phyloP scores from a whole-genome alignment of 2,329 filamentous ascomycete genomes.

The Exophiala phaeomuriformis region DNA sequence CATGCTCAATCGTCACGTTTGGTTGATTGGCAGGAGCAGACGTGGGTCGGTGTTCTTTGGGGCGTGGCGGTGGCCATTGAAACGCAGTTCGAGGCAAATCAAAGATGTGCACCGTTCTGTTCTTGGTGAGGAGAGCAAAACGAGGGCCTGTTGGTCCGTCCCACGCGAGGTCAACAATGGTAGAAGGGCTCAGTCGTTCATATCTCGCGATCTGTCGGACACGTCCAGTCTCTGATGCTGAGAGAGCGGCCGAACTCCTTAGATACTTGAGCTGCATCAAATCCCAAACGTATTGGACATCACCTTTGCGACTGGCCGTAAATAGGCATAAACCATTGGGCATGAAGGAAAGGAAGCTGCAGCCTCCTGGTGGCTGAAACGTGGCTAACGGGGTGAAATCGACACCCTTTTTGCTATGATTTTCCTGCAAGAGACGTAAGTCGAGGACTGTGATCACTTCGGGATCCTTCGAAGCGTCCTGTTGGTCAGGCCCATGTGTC shows the following conservation, averaged over 20 bases:
- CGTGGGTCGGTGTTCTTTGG: conserved; percentile 37
- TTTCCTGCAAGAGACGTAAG: conserved; percentile 38
- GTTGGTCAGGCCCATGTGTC: conserved; percentile 39
- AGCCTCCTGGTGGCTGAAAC: conserved; percentile 44
- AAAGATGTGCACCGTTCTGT: conserved; percentile 89
- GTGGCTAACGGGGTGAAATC: conserved; percentile 36
- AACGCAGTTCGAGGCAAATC: conserved; percentile 77
- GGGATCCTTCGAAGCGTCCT: conserved; percentile 34
- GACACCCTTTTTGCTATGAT: conserved; percentile 28
- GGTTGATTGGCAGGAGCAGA: conserved; percentile 30
- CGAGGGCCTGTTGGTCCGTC: conserved; percentile 71
- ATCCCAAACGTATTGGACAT: conserved; percentile 47
- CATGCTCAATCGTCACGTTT: conserved; percentile 31
- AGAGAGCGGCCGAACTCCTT: conserved; percentile 30
- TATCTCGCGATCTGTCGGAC: conserved; percentile 85
- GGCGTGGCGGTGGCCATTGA: conserved; percentile 68
- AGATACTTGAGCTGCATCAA: conserved; percentile 43
- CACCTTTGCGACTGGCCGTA: conserved; percentile 44
- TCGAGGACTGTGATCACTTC: conserved; percentile 43
- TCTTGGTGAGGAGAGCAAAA: conserved; percentile 82
- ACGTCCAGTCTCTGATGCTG: conserved; percentile 24
- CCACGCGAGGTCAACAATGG: conserved; percentile 87
- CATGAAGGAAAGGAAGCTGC: conserved; percentile 44
- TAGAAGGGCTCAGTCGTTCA: conserved; percentile 82
- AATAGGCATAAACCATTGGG: conserved; percentile 43